Conservation (phyloP, 345 rosid genomes). For the Cardamine occulta region DNA sequence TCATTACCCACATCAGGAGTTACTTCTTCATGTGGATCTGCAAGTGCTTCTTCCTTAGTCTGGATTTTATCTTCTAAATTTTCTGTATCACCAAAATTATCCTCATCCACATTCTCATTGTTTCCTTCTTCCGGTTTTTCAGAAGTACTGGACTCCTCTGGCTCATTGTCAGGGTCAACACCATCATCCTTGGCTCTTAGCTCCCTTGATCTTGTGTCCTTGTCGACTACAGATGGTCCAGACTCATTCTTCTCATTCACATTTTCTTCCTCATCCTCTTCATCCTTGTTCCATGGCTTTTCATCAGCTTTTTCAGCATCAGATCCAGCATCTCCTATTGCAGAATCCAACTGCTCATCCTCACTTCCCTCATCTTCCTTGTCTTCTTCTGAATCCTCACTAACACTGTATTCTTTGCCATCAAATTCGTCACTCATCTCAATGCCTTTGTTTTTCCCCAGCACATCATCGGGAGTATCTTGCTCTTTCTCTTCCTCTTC, state of each 20-base stretch:
- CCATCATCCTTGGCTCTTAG: constrained; percentile 83
- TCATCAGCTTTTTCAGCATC: constrained; percentile 73
- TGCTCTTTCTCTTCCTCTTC: constrained; percentile 70
- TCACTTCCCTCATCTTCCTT: constrained; percentile 55
- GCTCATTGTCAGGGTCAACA: constrained; percentile 48
- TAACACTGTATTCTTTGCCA: constrained; percentile 71
- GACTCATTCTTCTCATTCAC: constrained; percentile 77
- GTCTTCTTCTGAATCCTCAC: constrained; percentile 76
- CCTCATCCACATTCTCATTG: constrained; percentile 54
- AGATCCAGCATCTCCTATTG: constrained; percentile 77
- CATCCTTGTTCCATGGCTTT: constrained; percentile 71
- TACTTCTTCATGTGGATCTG: constrained; percentile 62
- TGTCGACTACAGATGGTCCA: constrained; percentile 69
- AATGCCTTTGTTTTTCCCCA: constrained; percentile 71
- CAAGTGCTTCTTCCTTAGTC: constrained; percentile 68
- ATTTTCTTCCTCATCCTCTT: constrained; percentile 56
- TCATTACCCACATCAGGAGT: constrained; percentile 59
- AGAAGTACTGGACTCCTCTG: constrained; percentile 48
- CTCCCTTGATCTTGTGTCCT: constrained; percentile 62
- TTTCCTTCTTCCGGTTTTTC: constrained; percentile 53
- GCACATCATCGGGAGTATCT: constrained; percentile 59
- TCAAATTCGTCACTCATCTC: constrained; percentile 87
- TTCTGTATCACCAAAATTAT: constrained; percentile 53
- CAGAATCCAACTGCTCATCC: constrained; percentile 73
- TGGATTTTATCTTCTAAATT: constrained; percentile 58